Evolutionary conservation across 2,329 filamentous ascomycete genomes (phyloP).

Genomic region (Fusarium coicis): DNA sequence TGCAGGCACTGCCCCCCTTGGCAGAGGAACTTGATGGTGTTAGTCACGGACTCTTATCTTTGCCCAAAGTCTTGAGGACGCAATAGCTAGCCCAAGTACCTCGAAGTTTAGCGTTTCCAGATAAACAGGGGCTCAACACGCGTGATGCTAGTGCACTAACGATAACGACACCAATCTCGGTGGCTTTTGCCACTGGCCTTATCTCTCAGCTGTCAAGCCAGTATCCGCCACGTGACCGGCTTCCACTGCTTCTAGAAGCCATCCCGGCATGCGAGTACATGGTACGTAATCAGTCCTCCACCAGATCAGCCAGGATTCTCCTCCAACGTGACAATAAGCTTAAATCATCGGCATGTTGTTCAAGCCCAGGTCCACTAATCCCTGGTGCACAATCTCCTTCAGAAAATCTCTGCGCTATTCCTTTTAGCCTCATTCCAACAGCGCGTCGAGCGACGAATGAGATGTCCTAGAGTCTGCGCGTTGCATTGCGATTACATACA

Average conservation of each 20-base stretch:
- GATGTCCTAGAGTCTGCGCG: background rate
- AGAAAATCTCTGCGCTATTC: constrained; percentile 26
- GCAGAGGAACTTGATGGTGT: constrained; percentile 33
- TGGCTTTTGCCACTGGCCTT: background rate
- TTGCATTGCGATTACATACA: constrained; percentile 24
- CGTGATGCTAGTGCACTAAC: constrained; percentile 28
- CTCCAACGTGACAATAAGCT: constrained; percentile 42
- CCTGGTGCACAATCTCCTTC: constrained; percentile 11
- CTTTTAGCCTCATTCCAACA: constrained; percentile 23
- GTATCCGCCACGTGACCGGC: constrained; percentile 23
- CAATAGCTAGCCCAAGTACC: constrained; percentile 41
- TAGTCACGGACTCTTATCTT: constrained; percentile 35
- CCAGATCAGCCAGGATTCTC: constrained; percentile 31
- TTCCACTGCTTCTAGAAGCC: constrained; percentile 39
- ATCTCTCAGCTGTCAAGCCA: background rate
- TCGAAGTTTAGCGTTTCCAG: constrained; percentile 18
- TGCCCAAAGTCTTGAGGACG: constrained; percentile 22
- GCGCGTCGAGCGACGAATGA: constrained; percentile 16
- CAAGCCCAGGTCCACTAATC: constrained; percentile 25
- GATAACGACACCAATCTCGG: background rate
- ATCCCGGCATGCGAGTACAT: constrained; percentile 33
- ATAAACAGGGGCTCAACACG: constrained; percentile 5
- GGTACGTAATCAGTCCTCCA: constrained; percentile 39
- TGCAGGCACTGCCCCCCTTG: constrained; percentile 43
- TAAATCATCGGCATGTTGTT: constrained; percentile 40